Evolutionary conservation across 371 early-diverging fungal species (phyloP).

Genomic region (Entomophthora muscae): DNA sequence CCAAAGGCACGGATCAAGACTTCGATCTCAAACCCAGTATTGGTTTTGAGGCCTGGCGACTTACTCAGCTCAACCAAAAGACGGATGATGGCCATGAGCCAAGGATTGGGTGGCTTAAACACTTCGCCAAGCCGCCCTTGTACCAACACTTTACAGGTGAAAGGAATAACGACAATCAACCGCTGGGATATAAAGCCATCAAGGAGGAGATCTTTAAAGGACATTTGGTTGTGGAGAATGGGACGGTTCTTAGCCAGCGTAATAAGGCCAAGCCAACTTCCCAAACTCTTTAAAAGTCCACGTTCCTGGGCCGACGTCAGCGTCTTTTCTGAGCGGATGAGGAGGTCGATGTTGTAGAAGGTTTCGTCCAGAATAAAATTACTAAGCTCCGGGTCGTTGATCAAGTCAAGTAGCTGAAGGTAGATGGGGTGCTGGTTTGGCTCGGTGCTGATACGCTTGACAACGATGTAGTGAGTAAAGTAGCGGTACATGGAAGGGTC

Average conservation of each 20-base stretch:
- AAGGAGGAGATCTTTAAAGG: slow-evolving; percentile 79
- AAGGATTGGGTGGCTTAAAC: slow-evolving; percentile 93
- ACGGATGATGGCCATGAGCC: slow-evolving; percentile 87
- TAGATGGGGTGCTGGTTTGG: slow-evolving; percentile 88
- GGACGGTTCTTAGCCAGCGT: slow-evolving; percentile 87
- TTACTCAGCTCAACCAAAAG: slow-evolving; percentile 84
- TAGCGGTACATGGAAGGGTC: slow-evolving; percentile 48
- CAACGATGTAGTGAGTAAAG: slow-evolving; percentile 85
- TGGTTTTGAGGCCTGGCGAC: slow-evolving; percentile 79
- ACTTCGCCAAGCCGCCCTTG: slow-evolving; percentile 66
- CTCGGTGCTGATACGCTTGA: slow-evolving; percentile 85
- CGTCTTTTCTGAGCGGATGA: slow-evolving; percentile 86
- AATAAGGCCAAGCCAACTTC: slow-evolving; percentile 92
- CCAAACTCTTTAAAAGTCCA: slow-evolving; percentile 78
- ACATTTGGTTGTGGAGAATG: slow-evolving; percentile 78
- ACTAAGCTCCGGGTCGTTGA: slow-evolving; percentile 37
- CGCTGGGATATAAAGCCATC: slow-evolving; percentile 77
- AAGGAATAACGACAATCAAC: slow-evolving; percentile 90
- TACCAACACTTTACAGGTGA: slow-evolving; percentile 92
- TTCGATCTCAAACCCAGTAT: slow-evolving; percentile 93
- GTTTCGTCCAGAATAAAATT: slow-evolving; percentile 76
- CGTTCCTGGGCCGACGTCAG: slow-evolving; percentile 78
- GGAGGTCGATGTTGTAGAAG: slow-evolving; percentile 57
- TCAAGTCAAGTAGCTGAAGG: slow-evolving; percentile 47
- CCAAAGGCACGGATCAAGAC: slow-evolving; percentile 82